phyloP scores from a whole-genome alignment of 345 rosid species.

The Citrus maxima region DNA sequence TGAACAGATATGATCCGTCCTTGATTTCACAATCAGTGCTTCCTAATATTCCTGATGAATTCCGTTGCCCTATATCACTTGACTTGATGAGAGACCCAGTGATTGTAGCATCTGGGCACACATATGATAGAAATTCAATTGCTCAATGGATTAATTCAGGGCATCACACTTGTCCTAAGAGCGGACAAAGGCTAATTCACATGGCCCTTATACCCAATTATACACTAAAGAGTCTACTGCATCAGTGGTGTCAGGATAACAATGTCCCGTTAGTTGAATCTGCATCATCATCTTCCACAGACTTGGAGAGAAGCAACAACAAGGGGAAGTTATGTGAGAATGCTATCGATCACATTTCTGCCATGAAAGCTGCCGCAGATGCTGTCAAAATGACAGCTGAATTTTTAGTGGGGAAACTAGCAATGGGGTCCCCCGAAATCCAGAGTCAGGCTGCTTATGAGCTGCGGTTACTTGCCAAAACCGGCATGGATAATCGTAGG shows the following conservation, averaged over 20 bases:
- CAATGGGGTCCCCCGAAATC: slow-evolving; percentile 53
- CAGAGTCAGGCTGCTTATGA: slow-evolving; percentile 75
- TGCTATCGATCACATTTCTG: slow-evolving; percentile 48
- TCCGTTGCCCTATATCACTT: slow-evolving; percentile 62
- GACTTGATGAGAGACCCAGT: slow-evolving; percentile 72
- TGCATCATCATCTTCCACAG: slow-evolving; percentile 31
- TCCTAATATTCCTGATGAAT: slow-evolving; percentile 50
- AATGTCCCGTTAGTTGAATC: slow-evolving; percentile 40
- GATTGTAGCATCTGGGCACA: slow-evolving; percentile 63
- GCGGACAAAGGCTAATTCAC: slow-evolving; percentile 62
- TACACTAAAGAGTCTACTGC: slow-evolving; percentile 56
- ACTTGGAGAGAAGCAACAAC: slow-evolving; percentile 25
- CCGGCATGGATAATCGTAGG: slow-evolving; percentile 62
- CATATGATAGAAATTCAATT: slow-evolving; percentile 59
- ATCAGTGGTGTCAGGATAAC: slow-evolving; percentile 70
- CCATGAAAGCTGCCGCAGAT: slow-evolving; percentile 44
- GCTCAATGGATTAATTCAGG: slow-evolving; percentile 69
- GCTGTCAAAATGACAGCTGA: slow-evolving; percentile 69
- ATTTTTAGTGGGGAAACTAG: slow-evolving; percentile 69
- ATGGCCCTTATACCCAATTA: slow-evolving; percentile 66
- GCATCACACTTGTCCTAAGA: slow-evolving; percentile 66
- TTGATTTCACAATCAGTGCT: slow-evolving; percentile 35
- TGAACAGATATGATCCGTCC: slow-evolving; percentile 31
- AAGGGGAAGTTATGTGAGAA: slow-evolving; percentile 25
- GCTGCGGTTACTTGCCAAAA: slow-evolving; percentile 62